These are phyloP conservation scores for Tricholoma hemisulphureum DNA, from an alignment of 768 basidiomycete genomes.

Conservation along the genomic window DNA sequence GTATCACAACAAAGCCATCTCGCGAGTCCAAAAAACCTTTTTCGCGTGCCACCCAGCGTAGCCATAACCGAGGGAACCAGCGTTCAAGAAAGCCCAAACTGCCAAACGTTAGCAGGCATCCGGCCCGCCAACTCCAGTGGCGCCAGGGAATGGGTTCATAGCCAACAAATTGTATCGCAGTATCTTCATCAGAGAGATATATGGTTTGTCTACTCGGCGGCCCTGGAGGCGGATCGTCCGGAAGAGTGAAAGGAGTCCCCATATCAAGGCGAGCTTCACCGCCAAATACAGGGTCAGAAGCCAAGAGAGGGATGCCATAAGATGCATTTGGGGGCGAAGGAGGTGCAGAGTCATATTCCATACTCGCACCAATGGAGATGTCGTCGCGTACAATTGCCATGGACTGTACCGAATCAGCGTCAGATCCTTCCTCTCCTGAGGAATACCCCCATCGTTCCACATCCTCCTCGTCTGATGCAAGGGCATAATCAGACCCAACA, in stretches of 20 bases:
- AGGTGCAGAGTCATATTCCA: constrained; percentile 71
- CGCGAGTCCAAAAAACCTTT: constrained; percentile 73
- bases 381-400: constrained; percentile 37
- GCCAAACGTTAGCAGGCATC: constrained; percentile 69
- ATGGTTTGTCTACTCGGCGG: constrained; percentile 85
- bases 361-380: constrained; percentile 52
- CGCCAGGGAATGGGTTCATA: constrained; percentile 69
- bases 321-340: constrained; percentile 52
- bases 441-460: constrained; percentile 91
- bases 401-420: constrained; percentile 37
- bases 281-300: constrained; percentile 77
- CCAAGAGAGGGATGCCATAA: constrained; percentile 62
- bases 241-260: constrained; percentile 57
- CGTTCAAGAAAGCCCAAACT: constrained; percentile 78
- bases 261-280: constrained; percentile 84
- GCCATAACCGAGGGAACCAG: constrained; percentile 93
- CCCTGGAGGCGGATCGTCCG: constrained; percentile 74
- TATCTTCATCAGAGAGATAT: constrained; percentile 87
- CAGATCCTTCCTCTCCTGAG: constrained; percentile 75
- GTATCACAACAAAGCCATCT: constrained; percentile 81
- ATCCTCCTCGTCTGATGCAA: constrained; percentile 53
- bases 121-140: constrained; percentile 65
- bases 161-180: constrained; percentile 82
- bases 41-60: constrained; percentile 81
- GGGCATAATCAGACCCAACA: constrained; percentile 56